Evolutionary conservation across 1,139 yeast species (phyloP), one percentile per base, ranked within the genome.

Genomic region (Yamadazyma siamensis): DNA sequence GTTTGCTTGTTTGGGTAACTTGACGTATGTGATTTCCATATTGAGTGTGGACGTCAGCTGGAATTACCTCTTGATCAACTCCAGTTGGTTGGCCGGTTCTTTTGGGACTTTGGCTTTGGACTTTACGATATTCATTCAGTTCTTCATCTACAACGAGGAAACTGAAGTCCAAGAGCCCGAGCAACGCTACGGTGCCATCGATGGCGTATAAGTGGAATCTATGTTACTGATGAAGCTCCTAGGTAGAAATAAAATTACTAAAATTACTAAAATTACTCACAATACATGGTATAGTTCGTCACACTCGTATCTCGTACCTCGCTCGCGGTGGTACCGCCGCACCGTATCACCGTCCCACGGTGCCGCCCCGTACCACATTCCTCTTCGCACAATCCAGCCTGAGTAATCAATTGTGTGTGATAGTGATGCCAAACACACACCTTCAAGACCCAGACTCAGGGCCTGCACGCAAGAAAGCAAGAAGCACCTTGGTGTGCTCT

Each of bases 41-140:
- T 61, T 89, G 31, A 73, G 83, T 25, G 85, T 88, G 27, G 87
- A 86, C 43, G 65, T 80, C 33, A 78, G 87, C 34, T 67, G 72
- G 53, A 65, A 75, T 37, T 89, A 86, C 46, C 56, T 89, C 23
- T 54, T 85, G 51, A 82, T 89, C 29, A 91, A 89, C 55, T 76
- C 88, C 5, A 82, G 95, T 14, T 91, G 98, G 98, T 67, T 91
- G 36, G 79, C 89, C 2, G 98, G 98, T 1, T 80, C 94, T 23
- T 69, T 83, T 28, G 98, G 98, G 5, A 89, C 98, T 4, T 67
- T 91, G 44, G 63, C 73, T 2, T 71, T 89, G 58, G 98, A 91
- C 56, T 81, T 87, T 41, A 68, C 83, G 26, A 91, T 91, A 14
- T 89, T 91, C 49, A 58, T 77, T 26, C 98, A 91, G 59, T 89